Conservation (phyloP, 108 stramenopile species). For the Phaeodactylum tricornutum region DNA sequence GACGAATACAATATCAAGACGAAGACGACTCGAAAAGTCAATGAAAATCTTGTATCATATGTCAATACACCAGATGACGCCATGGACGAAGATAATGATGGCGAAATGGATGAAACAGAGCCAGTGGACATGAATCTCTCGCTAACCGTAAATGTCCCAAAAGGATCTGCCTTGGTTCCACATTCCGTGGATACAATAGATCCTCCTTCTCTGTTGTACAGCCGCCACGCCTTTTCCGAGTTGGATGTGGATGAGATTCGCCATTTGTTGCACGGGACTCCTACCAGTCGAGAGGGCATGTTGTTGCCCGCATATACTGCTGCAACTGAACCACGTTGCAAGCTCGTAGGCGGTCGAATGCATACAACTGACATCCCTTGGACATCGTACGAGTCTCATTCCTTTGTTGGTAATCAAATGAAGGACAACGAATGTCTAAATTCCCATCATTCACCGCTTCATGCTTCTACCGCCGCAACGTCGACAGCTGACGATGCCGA, state of each 20-base stretch:
- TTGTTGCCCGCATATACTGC: too few species aligned
- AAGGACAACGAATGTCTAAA: background rate
- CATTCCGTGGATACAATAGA: too few species aligned
- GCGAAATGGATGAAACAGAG: conserved; percentile 1
- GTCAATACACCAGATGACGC: background rate
- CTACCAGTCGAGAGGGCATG: too few species aligned
- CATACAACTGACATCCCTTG: conserved; percentile 9
- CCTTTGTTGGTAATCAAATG: background rate
- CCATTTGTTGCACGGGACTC: too few species aligned
- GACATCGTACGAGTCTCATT: conserved; percentile 1
- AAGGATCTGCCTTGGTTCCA: too few species aligned
- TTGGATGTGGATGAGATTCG: too few species aligned
- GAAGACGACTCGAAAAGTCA: background rate
- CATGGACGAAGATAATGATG: conserved; percentile 6
- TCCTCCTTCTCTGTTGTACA: too few species aligned
- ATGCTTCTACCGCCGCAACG: background rate
- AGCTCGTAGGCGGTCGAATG: conserved; percentile 44
- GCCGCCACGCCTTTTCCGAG: too few species aligned
- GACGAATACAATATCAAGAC: conserved; percentile 35
- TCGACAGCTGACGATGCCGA: conserved; percentile 4
- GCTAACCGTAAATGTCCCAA: too few species aligned
- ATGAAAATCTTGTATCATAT: background rate
- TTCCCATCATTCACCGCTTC: too few species aligned
- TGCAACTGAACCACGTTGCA: conserved; percentile 20
- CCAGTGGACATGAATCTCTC: conserved; percentile 2